Evolutionary conservation across 768 basidiomycete species (phyloP), one percentile per base, ranked within the genome.

Genomic region (Ramaria sp.): DNA sequence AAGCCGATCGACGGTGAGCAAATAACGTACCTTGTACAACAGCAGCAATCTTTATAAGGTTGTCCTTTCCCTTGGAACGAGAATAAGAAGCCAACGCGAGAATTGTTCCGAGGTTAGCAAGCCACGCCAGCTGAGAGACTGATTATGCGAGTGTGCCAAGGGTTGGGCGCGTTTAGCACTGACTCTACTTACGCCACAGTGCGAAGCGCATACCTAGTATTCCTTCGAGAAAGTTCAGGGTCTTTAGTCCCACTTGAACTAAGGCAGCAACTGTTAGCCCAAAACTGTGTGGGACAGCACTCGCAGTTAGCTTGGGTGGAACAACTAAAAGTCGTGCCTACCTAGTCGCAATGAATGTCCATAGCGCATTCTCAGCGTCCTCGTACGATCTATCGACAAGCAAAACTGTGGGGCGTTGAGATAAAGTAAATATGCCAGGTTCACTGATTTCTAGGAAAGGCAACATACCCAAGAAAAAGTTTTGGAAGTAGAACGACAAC

Each of bases 291-390:
- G n/a, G 15, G 48, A 6, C 27, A 49, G 48, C n/a, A 22, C 31
- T 33, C 48, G 27, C 6, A 30, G 3, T 5, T 27, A 27, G 19
- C 19, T 20, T 22, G n/a, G 24, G n/a, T 33, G 19, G 31, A 30
- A 17, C 22, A 10, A 49, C 15, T 7, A 10, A 20, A 49, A 1
- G 6, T 49, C 10, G 42, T 7, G 9, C 34, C 9, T 30, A 49
- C 48, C 68, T 72, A 7, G 72, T 74, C 17, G 69, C 67, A 37
- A 71, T 72, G 46, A 74, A 73, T n/a, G 74, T 73, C 72, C 74
- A 76, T 7, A 76, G 54, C 0, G 73, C 68, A 53, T 65, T 66
- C 4, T 72, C 70, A 19, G 73, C 73, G 57, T 27, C 65, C 20
- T 64, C 62, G 17, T 34, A 33, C 19, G 51, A 52, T 39, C 73